These are phyloP conservation scores for Camelina hispida DNA, from an alignment of 345 rosid genomes.

Conservation along the genomic window DNA sequence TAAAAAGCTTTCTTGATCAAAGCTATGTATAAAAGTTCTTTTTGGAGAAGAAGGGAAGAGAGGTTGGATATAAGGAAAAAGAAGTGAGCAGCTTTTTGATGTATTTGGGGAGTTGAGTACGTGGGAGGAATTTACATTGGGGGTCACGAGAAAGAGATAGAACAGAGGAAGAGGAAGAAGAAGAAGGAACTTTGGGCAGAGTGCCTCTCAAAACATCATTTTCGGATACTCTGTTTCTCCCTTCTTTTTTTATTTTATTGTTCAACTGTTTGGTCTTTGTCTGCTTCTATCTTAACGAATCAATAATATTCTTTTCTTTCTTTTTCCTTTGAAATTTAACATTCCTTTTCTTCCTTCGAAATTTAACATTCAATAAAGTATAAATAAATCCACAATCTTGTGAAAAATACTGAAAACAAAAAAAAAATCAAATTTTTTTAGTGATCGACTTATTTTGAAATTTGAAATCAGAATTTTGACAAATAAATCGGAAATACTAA, in stretches of 20 bases:
- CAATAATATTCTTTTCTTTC: neutral
- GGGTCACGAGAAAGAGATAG: constrained; percentile 45
- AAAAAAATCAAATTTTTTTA: neutral
- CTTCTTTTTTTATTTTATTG: constrained; percentile 4
- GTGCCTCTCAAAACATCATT: constrained; percentile 40
- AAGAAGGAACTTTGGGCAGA: constrained; percentile 47
- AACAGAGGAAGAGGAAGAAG: constrained; percentile 44
- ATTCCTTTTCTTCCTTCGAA: neutral
- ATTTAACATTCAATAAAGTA: neutral
- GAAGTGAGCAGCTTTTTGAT: constrained; percentile 36
- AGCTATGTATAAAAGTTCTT: constrained; percentile 12
- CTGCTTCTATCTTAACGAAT: constrained; percentile 35
- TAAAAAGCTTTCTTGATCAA: neutral
- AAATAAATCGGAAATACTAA: neutral
- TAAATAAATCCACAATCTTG: neutral
- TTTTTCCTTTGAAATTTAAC: neutral
- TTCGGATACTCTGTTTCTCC: constrained; percentile 39
- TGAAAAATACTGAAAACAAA: neutral
- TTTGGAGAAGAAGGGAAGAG: constrained; percentile 8
- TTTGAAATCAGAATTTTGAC: constrained; percentile 7
- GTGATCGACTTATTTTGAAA: neutral
- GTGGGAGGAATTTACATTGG: constrained; percentile 46
- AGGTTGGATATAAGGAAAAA: neutral
- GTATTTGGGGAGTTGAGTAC: constrained; percentile 8
- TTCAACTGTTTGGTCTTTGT: constrained; percentile 42